Base-by-base conservation (phyloP, 2,329 filamentous ascomycete genomes). In the Orbilia brochopaga region DNA sequence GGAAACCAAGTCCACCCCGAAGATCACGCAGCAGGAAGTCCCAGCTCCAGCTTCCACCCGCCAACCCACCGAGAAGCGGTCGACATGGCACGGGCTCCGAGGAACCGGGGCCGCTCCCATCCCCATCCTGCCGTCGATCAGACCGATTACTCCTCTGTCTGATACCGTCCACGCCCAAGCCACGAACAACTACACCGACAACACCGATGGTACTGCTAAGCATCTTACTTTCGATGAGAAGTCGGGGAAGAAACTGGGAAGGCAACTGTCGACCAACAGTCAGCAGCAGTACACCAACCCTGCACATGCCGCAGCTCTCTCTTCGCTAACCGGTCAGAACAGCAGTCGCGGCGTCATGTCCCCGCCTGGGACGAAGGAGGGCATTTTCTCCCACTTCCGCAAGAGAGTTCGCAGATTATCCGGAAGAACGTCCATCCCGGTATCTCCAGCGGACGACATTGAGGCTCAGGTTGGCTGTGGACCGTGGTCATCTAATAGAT, bases 321-420 rank as follows among this genome's bases (percentile, higher is more conserved):
- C 75, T 40, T 74, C 75, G 62, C 70, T 75, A 35, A 75, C 74
- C 23, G 70, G 67, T 17, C 63, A 67, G 21, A 73, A 65, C 40
- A 61, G 60, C 35, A 50, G 63, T 51, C 46, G 85, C 35, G 90
- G 88, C 21, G 82, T 92, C 23, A 87, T 85, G 15, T 94, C 91
- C 4, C 91, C 92, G 2, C 87, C 88, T 0, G 90, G 86, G 17
- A 90, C 92, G 64, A 95, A 95, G 78, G 94, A 99, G 79, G 91
- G 94, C 80, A 99, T 99, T 83, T 99, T 99, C 81, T 97, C 94
- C 0, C 94, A 99, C 79, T 84, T 99, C 6, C 87, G 94, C 64
- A 99, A 99, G 81, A 88, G 93, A 57, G 94, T 95, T 27, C 87
- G 94, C 76, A 86, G 94, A 75, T 88, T 99, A 72, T 99, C 94